phyloP scores from a whole-genome alignment of 2,329 filamentous ascomycete species.

The Hymenoscyphus scutula region DNA sequence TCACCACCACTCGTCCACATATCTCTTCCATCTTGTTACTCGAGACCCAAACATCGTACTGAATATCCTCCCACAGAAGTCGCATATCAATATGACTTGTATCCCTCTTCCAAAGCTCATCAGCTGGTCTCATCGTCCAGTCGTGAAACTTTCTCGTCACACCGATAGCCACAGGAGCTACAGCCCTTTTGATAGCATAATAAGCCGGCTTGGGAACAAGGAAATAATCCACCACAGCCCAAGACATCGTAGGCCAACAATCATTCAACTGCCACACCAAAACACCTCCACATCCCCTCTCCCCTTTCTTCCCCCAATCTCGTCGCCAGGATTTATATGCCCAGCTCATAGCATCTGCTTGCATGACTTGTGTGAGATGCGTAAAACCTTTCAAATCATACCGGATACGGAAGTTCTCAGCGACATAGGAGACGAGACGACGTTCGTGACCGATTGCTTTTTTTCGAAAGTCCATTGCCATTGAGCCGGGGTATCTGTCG shows the following conservation, averaged over 20 bases:
- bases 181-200: constrained; percentile 50
- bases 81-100: constrained; percentile 1
- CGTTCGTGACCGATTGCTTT: constrained; percentile 53
- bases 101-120: constrained; percentile 19
- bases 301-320: constrained; percentile 25
- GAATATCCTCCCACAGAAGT: background rate
- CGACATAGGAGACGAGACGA: constrained; percentile 42
- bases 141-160: constrained; percentile 23
- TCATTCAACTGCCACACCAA: constrained; percentile 71
- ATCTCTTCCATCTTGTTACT: background rate
- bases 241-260: constrained; percentile 65
- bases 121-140: constrained; percentile 11
- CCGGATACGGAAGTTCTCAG: constrained; percentile 34
- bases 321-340: constrained; percentile 33
- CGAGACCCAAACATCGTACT: background rate
- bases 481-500: constrained; percentile 49
- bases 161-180: constrained; percentile 32
- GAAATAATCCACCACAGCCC: constrained; percentile 62
- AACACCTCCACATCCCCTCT: constrained; percentile 55
- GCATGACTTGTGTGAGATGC: constrained; percentile 33
- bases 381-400: constrained; percentile 31
- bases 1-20: background rate
- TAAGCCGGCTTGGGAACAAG: constrained; percentile 50
- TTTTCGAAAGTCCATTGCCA: constrained; percentile 54
- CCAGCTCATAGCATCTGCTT: constrained; percentile 34